Percentiles rank a stretch among this genome's conserved stretches.
These are phyloP conservation scores for Dothideomycetes sp. DNA, from an alignment of 2,329 filamentous ascomycete genomes.

Conservation along the genomic window DNA sequence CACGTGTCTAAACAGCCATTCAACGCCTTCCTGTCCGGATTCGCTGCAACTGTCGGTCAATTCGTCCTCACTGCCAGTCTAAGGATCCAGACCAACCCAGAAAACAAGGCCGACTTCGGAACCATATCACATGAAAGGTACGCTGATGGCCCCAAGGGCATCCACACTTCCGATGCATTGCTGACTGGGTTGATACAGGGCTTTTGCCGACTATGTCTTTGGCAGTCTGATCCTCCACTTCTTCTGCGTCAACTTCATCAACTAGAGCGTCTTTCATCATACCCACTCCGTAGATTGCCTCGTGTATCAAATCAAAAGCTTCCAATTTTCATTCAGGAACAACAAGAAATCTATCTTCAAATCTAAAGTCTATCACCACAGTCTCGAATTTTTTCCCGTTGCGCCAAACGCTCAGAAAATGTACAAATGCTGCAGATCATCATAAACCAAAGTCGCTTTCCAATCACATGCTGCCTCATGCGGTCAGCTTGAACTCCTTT, in stretches of 20 bases:
- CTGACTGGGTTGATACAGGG: constrained; percentile 39
- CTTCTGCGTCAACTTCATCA: constrained; percentile 99
- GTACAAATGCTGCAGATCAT: too few species aligned
- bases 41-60: constrained; percentile 88
- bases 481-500: constrained; percentile 39
- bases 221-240: constrained; percentile 94
- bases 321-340: too few species aligned
- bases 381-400: not conserved
- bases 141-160: constrained; percentile 10
- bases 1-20: constrained; percentile 59
- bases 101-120: constrained; percentile 69
- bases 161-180: not conserved
- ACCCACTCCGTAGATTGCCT: too few species aligned
- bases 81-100: constrained; percentile 80
- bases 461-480: not conserved
- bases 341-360: constrained; percentile 2
- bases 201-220: constrained; percentile 92
- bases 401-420: not conserved
- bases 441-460: too few species aligned
- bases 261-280: constrained; percentile 42
- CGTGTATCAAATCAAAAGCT: too few species aligned
- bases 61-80: constrained; percentile 89
- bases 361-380: constrained; percentile 5
- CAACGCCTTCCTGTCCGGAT: constrained; percentile 95
- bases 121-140: constrained; percentile 72